Base-by-base conservation (phyloP, 805 yeast species). In the Candida sanyiensis region DNA sequence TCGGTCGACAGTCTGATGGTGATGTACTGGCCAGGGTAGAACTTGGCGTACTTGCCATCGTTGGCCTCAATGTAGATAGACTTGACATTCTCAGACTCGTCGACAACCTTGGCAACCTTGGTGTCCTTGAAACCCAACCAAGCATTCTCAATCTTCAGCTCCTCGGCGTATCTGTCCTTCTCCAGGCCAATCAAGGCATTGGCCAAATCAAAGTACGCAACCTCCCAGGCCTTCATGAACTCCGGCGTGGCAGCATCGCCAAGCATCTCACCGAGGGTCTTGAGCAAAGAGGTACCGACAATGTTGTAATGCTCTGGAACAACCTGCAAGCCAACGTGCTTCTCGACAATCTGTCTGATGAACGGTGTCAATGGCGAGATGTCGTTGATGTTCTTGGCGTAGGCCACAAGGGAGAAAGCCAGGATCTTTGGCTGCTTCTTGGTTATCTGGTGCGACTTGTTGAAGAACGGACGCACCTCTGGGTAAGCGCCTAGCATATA, bases 321-420 rank as follows among this genome's bases (percentile, higher is more conserved):
- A 30, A 81, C 69, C 51, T 75, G 75, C 44, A 82, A 62, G 31
- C 83, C 83, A 42, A 73, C 77, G 48, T 82, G 89, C 57, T 80
- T 82, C 46, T 67, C 69, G 32, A 73, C 81, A 49, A 81, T 77
- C 44, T 73, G 75, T 35, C 69, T 62, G 8, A 82, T 84, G 43
- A 75, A 73, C 2, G 62, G 72, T 10, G 65, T 51, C 28, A 82
- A 60, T 9, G 72, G 77, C 3, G 72, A 61, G 38, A 81, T 56
- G 42, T 78, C 72, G 44, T 80, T 79, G 39, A 81, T 78, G 51
- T 77, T 66, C 45, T 72, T 64, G 11, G 87, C 86, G 42, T 81
- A 82, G 16, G 71, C 66, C 20, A 78, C 56, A 18, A 81, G 62
- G 1, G 88, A 73, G 46, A 64, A 69, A 2, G 87, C 87, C 31